phyloP scores from a whole-genome alignment of 2,329 filamentous ascomycete genomes.

The Aspergillus aculeatinus region DNA sequence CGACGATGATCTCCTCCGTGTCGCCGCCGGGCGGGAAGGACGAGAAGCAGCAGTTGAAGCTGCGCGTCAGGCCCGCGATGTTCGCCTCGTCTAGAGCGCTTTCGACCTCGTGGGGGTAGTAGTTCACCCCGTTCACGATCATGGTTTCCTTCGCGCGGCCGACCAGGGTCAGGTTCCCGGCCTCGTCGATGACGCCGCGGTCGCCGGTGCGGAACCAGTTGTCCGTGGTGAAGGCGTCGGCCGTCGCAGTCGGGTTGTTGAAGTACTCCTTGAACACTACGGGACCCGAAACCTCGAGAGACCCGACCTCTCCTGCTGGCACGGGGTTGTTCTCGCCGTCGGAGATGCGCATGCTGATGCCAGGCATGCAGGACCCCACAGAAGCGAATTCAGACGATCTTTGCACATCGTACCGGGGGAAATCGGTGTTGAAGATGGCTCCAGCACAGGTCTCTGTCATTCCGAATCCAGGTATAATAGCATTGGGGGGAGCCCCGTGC shows the following conservation, averaged over 20 bases:
- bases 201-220: slow-evolving; percentile 4
- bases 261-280: slow-evolving; percentile 5
- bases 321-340: not conserved
- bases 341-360: slow-evolving; percentile 24
- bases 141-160: slow-evolving; percentile 5
- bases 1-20: slow-evolving; percentile 1
- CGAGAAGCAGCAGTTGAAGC: not conserved
- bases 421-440: slow-evolving; percentile 45
- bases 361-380: slow-evolving; percentile 23
- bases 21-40: not conserved
- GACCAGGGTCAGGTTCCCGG: not conserved
- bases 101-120: slow-evolving; percentile 2
- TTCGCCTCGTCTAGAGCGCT: slow-evolving; percentile 1
- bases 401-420: slow-evolving; percentile 42
- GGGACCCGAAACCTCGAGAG: slow-evolving; percentile 1
- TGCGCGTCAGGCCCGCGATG: not conserved
- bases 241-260: not conserved
- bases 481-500: slow-evolving; percentile 44
- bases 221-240: not conserved
- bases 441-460: slow-evolving; percentile 56
- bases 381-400: slow-evolving; percentile 21
- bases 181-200: not conserved
- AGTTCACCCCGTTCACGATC: slow-evolving; percentile 4
- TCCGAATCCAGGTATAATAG: slow-evolving; percentile 22
- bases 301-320: not conserved